These are phyloP conservation scores for Quercus suber DNA, from an alignment of 306 rosid genomes.

Conservation along the genomic window DNA sequence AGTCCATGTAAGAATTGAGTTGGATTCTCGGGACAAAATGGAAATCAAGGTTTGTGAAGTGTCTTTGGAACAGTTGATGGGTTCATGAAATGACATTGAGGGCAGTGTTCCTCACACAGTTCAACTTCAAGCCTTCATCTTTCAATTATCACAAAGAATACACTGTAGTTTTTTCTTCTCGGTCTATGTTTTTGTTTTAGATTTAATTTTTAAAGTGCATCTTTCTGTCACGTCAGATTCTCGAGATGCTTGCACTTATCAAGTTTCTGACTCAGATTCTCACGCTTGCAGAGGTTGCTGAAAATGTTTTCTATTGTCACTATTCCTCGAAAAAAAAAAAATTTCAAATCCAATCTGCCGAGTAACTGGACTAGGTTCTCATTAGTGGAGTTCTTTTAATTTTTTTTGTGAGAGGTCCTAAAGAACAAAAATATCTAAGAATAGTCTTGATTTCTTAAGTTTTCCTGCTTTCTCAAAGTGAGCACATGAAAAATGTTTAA, in stretches of 20 bases:
- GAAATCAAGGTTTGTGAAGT: constrained; percentile 38
- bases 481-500: constrained; percentile 1
- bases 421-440: too few species aligned
- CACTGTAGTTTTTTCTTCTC: not conserved
- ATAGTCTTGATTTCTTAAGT: too few species aligned
- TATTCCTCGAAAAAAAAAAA: too few species aligned
- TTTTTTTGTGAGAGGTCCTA: too few species aligned
- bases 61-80: constrained; percentile 59
- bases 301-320: not conserved
- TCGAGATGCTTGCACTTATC: not conserved
- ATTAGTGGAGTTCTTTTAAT: too few species aligned
- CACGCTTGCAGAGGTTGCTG: constrained; percentile 12
- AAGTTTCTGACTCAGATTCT: constrained; percentile 9
- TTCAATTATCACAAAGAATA: constrained; percentile 43
- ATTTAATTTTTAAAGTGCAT: too few species aligned
- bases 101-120: constrained; percentile 69
- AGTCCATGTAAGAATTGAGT: constrained; percentile 33
- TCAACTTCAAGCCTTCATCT: constrained; percentile 24
- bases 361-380: too few species aligned
- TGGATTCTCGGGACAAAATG: constrained; percentile 57
- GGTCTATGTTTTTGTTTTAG: too few species aligned
- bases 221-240: not conserved
- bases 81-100: constrained; percentile 88
- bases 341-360: too few species aligned
- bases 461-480: too few species aligned